These are phyloP conservation scores for Sporormia fimetaria DNA, from an alignment of 495 filamentous ascomycete species.

Conservation along the genomic window DNA sequence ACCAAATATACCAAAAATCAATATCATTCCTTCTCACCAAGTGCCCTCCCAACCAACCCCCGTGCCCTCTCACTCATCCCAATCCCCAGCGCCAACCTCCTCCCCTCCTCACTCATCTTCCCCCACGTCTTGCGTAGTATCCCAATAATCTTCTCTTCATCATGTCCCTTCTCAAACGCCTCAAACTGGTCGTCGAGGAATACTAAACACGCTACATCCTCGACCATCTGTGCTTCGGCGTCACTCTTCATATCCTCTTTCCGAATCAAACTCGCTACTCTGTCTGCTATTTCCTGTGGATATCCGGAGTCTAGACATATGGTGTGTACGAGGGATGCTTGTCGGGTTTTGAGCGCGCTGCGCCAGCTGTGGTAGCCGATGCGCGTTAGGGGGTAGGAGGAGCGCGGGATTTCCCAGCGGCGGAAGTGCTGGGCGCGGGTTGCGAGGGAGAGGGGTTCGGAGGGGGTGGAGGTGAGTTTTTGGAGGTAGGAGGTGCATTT, in stretches of 20 bases:
- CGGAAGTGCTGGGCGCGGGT: conserved; percentile 72
- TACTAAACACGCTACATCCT: conserved; percentile 78
- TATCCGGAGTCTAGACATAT: conserved; percentile 47
- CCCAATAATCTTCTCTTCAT: conserved; percentile 60
- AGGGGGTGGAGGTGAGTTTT: conserved; percentile 42
- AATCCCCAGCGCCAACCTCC: conserved; percentile 55
- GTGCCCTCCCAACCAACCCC: conserved; percentile 51
- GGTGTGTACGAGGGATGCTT: conserved; percentile 48
- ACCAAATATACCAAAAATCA: background rate
- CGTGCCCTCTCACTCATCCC: conserved; percentile 47
- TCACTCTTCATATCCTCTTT: conserved; percentile 55
- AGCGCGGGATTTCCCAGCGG: conserved; percentile 69
- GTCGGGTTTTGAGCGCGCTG: conserved; percentile 53
- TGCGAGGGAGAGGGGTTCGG: conserved; percentile 55
- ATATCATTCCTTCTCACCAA: conserved; percentile 34
- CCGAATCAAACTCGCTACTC: conserved; percentile 49
- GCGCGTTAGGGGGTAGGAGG: conserved; percentile 55
- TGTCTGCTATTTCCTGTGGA: conserved; percentile 36
- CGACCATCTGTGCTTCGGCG: conserved; percentile 57
- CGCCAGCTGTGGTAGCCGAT: conserved; percentile 69
- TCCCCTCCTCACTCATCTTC: conserved; percentile 63
- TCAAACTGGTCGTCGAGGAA: conserved; percentile 80
- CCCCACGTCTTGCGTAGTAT: conserved; percentile 75
- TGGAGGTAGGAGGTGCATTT: conserved; percentile 64
- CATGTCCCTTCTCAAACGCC: conserved; percentile 54